Percentiles rank a stretch among this genome's conserved stretches.
These are phyloP conservation scores for Rhodamnia argentea DNA, from an alignment of 345 rosid species.

Conservation along the genomic window DNA sequence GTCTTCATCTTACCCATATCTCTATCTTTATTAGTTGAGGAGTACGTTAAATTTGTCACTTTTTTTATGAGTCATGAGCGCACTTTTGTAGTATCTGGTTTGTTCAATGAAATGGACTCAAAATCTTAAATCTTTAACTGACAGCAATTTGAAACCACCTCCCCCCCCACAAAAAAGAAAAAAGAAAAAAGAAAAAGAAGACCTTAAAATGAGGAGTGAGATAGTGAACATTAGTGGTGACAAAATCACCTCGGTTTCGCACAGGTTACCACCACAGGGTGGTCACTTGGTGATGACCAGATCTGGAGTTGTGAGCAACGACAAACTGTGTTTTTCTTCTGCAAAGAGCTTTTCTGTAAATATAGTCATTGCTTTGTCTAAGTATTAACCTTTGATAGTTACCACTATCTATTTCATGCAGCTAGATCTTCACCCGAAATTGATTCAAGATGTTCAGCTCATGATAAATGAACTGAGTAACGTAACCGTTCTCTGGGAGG, in stretches of 20 bases:
- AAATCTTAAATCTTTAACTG: background rate
- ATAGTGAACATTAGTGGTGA: background rate
- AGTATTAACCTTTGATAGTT: background rate
- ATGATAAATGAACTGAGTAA: constrained; percentile 85
- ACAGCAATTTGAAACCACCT: background rate
- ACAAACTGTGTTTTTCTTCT: background rate
- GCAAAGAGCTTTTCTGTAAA: background rate
- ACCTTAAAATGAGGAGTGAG: background rate
- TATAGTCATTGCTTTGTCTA: background rate
- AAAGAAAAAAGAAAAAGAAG: background rate
- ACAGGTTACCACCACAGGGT: background rate
- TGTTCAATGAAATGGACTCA: background rate
- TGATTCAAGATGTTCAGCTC: constrained; percentile 88
- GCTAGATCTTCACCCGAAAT: constrained; percentile 72
- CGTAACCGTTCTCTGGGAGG: constrained; percentile 96
- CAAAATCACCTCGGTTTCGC: background rate
- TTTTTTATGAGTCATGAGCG: background rate
- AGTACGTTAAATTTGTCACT: background rate
- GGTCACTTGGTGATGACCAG: background rate
- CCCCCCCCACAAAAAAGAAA: background rate
- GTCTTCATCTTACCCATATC: background rate
- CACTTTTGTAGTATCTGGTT: background rate
- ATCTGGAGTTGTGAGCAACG: background rate
- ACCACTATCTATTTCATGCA: constrained; percentile 27
- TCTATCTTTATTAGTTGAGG: background rate